A percentile compares a stretch with the other conserved stretches of the same genome.
Evolutionary conservation across 208 protist genomes (phyloP).

Genomic region (Trypanosoma lewisi): DNA sequence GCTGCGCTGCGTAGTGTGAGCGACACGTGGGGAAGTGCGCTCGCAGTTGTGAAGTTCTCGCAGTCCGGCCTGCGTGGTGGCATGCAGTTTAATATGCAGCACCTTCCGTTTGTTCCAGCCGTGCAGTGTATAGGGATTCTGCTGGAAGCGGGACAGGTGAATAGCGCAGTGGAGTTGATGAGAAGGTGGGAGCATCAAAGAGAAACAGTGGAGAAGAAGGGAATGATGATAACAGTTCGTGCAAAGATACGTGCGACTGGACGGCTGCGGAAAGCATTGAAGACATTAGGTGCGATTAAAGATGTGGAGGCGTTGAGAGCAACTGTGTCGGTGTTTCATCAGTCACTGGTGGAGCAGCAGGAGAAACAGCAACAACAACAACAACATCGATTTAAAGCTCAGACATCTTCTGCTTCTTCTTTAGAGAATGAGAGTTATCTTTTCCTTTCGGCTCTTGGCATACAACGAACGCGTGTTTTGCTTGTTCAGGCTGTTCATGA

Average conservation of each 20-base stretch:
- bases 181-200: constrained; percentile 2
- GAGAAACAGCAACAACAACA: background rate
- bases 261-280: constrained; percentile 9
- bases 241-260: background rate
- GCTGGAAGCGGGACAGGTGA: constrained; percentile 13
- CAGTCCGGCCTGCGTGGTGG: background rate
- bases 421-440: background rate
- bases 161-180: constrained; percentile 7
- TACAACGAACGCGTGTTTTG: constrained; percentile 16
- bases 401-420: background rate
- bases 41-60: constrained; percentile 21
- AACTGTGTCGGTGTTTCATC: constrained; percentile 14
- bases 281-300: constrained; percentile 23
- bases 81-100: background rate
- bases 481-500: constrained; percentile 20
- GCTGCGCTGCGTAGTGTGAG: constrained; percentile 18
- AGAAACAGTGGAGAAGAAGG: background rate
- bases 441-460: constrained; percentile 18
- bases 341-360: constrained; percentile 15
- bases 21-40: constrained; percentile 17
- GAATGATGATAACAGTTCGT: background rate
- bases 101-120: constrained; percentile 9
- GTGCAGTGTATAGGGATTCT: constrained; percentile 21
- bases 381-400: background rate
- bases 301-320: constrained; percentile 25